Evolutionary conservation across 441 rosid species (phyloP).

Genomic region (Gossypium gossypioides): DNA sequence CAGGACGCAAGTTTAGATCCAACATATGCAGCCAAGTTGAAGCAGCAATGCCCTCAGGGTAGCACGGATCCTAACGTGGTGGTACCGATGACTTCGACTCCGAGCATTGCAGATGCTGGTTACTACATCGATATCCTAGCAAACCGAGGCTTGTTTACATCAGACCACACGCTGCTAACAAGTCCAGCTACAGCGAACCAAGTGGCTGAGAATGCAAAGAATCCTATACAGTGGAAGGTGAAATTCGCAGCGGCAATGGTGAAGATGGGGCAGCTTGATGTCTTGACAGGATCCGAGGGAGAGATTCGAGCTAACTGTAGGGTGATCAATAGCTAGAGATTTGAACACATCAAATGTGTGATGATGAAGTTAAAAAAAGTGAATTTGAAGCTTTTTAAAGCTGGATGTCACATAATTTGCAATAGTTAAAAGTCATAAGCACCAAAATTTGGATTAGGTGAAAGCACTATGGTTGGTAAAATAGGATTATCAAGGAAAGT

Average conservation of each 20-base stretch:
- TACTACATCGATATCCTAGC: constrained; percentile 28
- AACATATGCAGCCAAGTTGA: constrained; percentile 28
- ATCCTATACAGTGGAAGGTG: constrained; percentile 21
- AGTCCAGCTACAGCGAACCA: constrained; percentile 23
- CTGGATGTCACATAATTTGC: neutral
- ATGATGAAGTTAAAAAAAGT: neutral
- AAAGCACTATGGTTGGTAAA: neutral
- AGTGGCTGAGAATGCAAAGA: constrained; percentile 22
- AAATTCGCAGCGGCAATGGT: constrained; percentile 56
- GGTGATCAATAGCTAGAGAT: constrained; percentile 31
- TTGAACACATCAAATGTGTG: neutral
- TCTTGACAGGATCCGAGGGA: constrained; percentile 38
- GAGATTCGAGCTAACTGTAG: constrained; percentile 49
- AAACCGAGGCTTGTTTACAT: constrained; percentile 36
- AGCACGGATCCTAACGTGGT: constrained; percentile 20
- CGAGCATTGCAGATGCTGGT: constrained; percentile 21
- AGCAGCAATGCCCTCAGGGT: constrained; percentile 32
- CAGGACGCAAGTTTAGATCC: constrained; percentile 41
- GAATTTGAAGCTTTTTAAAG: neutral
- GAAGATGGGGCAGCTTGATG: constrained; percentile 55
- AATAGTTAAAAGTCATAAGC: neutral
- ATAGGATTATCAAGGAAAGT: neutral
- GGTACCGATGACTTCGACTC: constrained; percentile 42
- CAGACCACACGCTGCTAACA: constrained; percentile 41
- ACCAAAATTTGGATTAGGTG: neutral